These are phyloP conservation scores for Crithidia fasciculata DNA, from an alignment of 208 protist genomes.

Conservation along the genomic window DNA sequence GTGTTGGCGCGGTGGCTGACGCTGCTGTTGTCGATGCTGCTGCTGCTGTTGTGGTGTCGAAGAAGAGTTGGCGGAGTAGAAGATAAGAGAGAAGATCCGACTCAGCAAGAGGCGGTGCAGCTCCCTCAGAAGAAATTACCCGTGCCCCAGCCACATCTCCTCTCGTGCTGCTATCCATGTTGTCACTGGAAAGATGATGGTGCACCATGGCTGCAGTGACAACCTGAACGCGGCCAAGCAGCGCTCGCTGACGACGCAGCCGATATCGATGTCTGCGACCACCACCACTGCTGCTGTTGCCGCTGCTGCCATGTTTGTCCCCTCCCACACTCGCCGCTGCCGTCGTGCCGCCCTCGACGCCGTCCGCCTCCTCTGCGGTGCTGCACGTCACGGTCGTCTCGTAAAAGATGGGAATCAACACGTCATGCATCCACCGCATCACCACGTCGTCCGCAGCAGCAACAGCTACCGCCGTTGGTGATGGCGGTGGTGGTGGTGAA, in stretches of 20 bases:
- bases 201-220: slow-evolving; percentile 33
- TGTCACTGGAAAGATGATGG: neutral
- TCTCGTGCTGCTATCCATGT: neutral
- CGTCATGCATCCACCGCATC: slow-evolving; percentile 41
- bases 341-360: neutral
- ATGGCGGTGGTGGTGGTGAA: neutral
- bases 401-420: slow-evolving; percentile 38
- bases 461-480: neutral
- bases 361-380: neutral
- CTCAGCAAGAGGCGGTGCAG: neutral
- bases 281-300: neutral
- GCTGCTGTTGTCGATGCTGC: neutral
- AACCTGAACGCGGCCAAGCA: slow-evolving; percentile 38
- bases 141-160: neutral
- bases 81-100: slow-evolving; percentile 24
- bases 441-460: slow-evolving; percentile 14
- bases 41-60: slow-evolving; percentile 1
- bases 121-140: neutral
- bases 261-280: slow-evolving; percentile 14
- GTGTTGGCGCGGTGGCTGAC: neutral
- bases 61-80: slow-evolving; percentile 30
- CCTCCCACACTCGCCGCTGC: neutral
- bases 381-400: slow-evolving; percentile 35
- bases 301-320: neutral
- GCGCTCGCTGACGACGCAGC: slow-evolving; percentile 28